These are phyloP conservation scores for Cryptococcus maquisensis DNA, from an alignment of 1,284 basidiomycete genomes.

Conservation along the genomic window DNA sequence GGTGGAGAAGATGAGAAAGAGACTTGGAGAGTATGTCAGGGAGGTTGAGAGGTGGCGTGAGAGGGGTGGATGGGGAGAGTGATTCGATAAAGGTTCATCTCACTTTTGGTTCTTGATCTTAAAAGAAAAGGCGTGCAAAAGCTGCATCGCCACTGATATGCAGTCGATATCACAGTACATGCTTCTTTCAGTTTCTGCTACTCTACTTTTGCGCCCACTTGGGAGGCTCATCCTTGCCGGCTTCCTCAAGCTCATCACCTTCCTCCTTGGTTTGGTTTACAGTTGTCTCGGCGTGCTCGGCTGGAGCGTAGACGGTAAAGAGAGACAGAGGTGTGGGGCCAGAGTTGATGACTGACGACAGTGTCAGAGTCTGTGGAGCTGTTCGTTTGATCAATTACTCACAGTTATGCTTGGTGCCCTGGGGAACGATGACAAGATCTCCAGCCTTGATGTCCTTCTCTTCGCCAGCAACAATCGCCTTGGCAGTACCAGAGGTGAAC, in stretches of 20 bases:
- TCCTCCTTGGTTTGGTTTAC: slow-evolving; percentile 49
- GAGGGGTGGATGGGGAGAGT: not conserved
- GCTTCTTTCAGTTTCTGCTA: not conserved
- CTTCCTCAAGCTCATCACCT: slow-evolving; percentile 48
- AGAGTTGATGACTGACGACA: slow-evolving; percentile 40
- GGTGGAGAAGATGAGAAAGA: slow-evolving; percentile 55
- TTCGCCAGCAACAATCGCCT: slow-evolving; percentile 47
- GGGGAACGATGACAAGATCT: slow-evolving; percentile 48
- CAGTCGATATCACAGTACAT: not conserved
- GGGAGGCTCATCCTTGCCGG: slow-evolving; percentile 47
- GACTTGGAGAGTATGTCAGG: slow-evolving; percentile 15
- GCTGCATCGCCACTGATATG: not conserved
- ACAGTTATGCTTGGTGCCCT: slow-evolving; percentile 48
- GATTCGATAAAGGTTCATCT: not conserved
- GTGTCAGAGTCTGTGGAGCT: not conserved
- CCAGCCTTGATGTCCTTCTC: slow-evolving; percentile 46
- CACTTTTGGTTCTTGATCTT: not conserved
- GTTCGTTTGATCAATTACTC: slow-evolving; percentile 1
- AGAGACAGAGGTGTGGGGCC: slow-evolving; percentile 43
- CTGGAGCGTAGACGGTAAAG: slow-evolving; percentile 46
- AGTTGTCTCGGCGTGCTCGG: slow-evolving; percentile 45
- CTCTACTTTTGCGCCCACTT: slow-evolving; percentile 29
- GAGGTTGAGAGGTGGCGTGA: slow-evolving; percentile 13
- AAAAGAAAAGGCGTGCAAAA: not conserved
- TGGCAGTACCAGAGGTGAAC: slow-evolving; percentile 41